These are phyloP conservation scores for Tylopilus rubrobrunneus DNA, from an alignment of 768 basidiomycete genomes.

Conservation along the genomic window DNA sequence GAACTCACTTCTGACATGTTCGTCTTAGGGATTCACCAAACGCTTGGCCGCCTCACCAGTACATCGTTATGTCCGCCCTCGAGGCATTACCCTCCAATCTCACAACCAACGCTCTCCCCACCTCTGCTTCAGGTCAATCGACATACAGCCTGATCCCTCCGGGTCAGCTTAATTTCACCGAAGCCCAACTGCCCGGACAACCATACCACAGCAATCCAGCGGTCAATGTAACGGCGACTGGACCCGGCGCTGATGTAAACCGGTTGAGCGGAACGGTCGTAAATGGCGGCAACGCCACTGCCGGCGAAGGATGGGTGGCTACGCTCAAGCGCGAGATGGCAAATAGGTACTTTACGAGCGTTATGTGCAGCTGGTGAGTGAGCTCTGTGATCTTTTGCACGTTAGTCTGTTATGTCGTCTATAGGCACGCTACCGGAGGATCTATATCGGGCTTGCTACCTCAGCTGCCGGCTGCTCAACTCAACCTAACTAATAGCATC, in stretches of 20 bases:
- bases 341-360: constrained; percentile 80
- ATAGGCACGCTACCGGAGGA: constrained; percentile 84
- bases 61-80: constrained; percentile 77
- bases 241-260: constrained; percentile 60
- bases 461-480: constrained; percentile 61
- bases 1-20: not conserved
- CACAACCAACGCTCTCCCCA: constrained; percentile 53
- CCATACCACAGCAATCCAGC: constrained; percentile 35
- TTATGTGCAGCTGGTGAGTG: constrained; percentile 82
- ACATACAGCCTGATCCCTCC: constrained; percentile 67
- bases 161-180: constrained; percentile 79
- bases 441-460: constrained; percentile 68
- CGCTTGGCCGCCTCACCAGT: constrained; percentile 83
- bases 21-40: constrained; percentile 75
- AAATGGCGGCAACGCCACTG: constrained; percentile 63
- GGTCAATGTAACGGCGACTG: constrained; percentile 49
- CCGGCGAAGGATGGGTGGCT: constrained; percentile 62
- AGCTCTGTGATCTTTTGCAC: not conserved
- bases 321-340: constrained; percentile 68
- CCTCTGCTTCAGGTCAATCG: constrained; percentile 46
- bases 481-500: constrained; percentile 64
- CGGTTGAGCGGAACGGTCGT: constrained; percentile 48
- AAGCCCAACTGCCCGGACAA: constrained; percentile 70
- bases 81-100: constrained; percentile 69
- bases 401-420: not conserved